Evolutionary conservation across 306 rosid species (phyloP).

Genomic region (Fragaria nilgerrensis): DNA sequence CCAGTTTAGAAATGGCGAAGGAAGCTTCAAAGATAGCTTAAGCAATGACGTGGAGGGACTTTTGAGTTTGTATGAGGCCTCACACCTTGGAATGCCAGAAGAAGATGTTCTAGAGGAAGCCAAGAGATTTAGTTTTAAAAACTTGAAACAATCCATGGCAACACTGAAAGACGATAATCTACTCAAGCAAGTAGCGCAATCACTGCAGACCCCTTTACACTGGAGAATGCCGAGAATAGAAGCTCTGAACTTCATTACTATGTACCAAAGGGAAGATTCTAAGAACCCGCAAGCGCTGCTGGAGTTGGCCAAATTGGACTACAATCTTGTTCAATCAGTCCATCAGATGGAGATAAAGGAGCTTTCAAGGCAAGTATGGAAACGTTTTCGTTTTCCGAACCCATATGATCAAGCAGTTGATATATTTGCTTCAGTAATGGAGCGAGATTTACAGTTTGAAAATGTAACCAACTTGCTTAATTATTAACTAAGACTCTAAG

Average conservation of each 20-base stretch:
- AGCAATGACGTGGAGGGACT: too few relatives aligned
- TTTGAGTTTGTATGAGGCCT: too few relatives aligned
- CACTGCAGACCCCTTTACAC: slow-evolving; percentile 13
- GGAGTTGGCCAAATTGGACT: slow-evolving; percentile 34
- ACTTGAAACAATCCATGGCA: too few relatives aligned
- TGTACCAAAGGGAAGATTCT: slow-evolving; percentile 7
- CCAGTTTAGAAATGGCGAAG: too few relatives aligned
- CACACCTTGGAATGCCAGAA: too few relatives aligned
- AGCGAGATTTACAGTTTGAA: neutral
- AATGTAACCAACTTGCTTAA: too few relatives aligned
- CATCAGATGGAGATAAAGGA: slow-evolving; percentile 24
- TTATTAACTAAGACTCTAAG: too few relatives aligned
- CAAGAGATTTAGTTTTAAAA: too few relatives aligned
- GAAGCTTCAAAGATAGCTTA: too few relatives aligned
- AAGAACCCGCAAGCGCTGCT: slow-evolving; percentile 17
- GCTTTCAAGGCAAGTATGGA: slow-evolving; percentile 17
- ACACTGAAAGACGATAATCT: neutral
- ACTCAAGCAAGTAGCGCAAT: slow-evolving; percentile 11
- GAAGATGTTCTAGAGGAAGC: too few relatives aligned
- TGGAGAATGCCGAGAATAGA: slow-evolving; percentile 32
- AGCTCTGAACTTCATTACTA: slow-evolving; percentile 21
- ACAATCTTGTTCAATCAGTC: slow-evolving; percentile 33
- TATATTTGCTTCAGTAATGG: neutral
- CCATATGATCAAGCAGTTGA: too few relatives aligned
- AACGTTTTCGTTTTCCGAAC: too few relatives aligned